These are phyloP conservation scores for Ogataea naganishii DNA, from an alignment of 805 yeast genomes.

Conservation along the genomic window DNA sequence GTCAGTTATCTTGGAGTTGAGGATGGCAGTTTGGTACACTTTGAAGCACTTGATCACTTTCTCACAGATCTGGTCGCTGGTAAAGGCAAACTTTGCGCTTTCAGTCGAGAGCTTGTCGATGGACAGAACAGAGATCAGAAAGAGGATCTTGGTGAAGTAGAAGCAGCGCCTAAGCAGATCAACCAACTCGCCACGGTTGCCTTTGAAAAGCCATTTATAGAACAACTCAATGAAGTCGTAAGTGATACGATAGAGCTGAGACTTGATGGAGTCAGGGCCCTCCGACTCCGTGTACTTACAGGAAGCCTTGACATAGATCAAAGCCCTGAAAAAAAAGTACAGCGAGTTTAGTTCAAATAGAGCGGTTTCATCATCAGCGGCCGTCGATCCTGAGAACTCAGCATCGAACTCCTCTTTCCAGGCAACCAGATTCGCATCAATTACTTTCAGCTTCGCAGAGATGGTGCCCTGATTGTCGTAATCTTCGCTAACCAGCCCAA, in stretches of 20 bases:
- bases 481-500: constrained; percentile 11
- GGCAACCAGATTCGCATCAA: constrained; percentile 16
- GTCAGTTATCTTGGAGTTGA: not conserved
- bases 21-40: not conserved
- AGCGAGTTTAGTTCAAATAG: constrained; percentile 20
- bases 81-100: no score
- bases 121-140: no score
- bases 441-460: constrained; percentile 4
- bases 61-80: no score
- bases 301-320: constrained; percentile 12
- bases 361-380: constrained; percentile 16
- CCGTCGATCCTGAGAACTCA: constrained; percentile 4
- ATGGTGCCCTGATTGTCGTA: constrained; percentile 4
- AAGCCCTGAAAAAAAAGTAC: constrained; percentile 20
- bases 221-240: no score
- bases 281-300: not conserved
- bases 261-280: constrained; percentile 12
- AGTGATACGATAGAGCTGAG: constrained; percentile 16
- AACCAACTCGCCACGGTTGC: no score
- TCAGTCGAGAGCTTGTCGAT: no score
- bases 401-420: constrained; percentile 17
- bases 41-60: constrained; percentile 1
- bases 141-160: no score
- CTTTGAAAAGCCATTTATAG: no score
- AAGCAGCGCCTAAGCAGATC: no score